Conservation (phyloP, 2,329 filamentous ascomycete genomes). For the Apiospora hydei region DNA sequence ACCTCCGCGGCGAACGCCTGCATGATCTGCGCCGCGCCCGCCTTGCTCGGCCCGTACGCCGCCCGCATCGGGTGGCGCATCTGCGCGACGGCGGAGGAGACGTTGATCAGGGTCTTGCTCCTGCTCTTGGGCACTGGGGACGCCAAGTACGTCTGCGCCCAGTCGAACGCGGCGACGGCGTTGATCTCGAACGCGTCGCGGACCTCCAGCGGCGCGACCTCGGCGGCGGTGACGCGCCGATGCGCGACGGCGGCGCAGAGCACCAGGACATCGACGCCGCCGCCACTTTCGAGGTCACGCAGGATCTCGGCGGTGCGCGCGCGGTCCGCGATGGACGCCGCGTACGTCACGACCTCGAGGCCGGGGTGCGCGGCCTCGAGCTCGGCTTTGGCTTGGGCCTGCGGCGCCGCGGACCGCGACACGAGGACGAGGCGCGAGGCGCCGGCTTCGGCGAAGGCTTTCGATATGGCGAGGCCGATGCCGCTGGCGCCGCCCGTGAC, state of each 20-base stretch:
- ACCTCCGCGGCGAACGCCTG: neutral
- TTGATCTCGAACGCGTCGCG: neutral
- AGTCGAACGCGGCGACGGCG: neutral
- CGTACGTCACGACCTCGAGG: neutral
- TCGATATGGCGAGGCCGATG: too few relatives aligned
- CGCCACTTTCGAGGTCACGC: neutral
- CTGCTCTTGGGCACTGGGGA: neutral
- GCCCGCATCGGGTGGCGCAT: conserved; percentile 8
- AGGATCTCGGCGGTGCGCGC: neutral
- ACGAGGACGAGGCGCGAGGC: neutral
- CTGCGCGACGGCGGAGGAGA: neutral
- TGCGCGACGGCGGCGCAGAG: neutral
- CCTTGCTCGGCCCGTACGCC: conserved; percentile 7
- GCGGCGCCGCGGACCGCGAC: neutral
- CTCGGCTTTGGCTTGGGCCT: neutral
- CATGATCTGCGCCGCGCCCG: neutral
- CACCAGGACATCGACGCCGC: neutral
- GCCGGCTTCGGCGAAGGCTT: too few relatives aligned
- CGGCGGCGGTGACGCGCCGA: neutral
- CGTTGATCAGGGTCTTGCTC: neutral
- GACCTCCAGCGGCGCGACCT: neutral
- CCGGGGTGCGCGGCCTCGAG: conserved; percentile 4
- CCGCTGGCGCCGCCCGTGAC: neutral
- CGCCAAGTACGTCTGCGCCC: neutral
- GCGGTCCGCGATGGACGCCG: conserved; percentile 3